A percentile compares a stretch with the other conserved stretches of the same genome.
Evolutionary conservation across 2,329 filamentous ascomycete species (phyloP).

Genomic region (Sclerotinia borealis): DNA sequence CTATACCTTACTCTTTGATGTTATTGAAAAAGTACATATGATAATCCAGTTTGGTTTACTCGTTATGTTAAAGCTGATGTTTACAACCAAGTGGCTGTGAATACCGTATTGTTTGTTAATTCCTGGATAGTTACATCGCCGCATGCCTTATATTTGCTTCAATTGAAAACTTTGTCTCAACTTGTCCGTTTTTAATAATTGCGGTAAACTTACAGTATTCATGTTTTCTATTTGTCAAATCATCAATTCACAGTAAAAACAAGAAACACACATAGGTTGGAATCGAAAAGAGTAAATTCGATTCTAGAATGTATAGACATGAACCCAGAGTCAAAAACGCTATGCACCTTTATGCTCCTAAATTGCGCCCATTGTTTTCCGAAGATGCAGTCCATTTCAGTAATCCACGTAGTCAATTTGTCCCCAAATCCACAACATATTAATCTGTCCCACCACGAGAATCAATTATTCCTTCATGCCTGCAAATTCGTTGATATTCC

Average conservation of each 20-base stretch:
- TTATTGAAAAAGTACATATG: not conserved
- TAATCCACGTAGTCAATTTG: not conserved
- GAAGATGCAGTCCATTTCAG: not conserved
- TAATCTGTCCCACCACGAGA: not conserved
- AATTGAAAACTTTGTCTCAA: not conserved
- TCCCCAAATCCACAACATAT: not conserved
- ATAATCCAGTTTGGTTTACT: not conserved
- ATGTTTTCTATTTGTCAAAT: not conserved
- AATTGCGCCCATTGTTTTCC: not conserved
- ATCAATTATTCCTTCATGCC: not conserved
- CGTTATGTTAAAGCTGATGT: not conserved
- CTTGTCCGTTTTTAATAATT: not conserved
- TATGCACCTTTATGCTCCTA: conserved; percentile 4
- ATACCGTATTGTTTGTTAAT: not conserved
- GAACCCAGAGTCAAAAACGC: not conserved
- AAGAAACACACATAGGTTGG: not conserved
- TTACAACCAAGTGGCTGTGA: not conserved
- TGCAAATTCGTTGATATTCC: not conserved
- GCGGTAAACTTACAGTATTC: not conserved
- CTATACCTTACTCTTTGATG: not conserved
- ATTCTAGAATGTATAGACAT: not conserved
- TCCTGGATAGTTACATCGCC: not conserved
- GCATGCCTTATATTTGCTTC: not conserved
- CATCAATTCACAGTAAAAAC: not conserved
- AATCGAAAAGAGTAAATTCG: not conserved